Conservation (phyloP, 257 asterid genomes). For the Plantago major region DNA sequence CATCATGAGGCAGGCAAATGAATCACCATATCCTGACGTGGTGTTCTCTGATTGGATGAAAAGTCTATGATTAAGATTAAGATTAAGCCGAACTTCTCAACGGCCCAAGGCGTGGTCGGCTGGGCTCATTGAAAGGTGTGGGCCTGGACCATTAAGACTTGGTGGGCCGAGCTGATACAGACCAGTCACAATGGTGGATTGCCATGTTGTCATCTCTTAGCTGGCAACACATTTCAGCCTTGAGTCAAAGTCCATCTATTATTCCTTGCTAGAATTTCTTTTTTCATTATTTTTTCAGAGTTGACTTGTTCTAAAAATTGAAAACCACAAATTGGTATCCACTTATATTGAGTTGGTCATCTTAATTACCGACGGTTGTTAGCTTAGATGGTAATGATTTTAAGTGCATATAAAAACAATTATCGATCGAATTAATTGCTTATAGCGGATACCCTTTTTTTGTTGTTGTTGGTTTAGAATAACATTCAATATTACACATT, state of each 20-base stretch:
- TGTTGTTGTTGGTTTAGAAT: too few species aligned
- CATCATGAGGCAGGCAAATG: neutral
- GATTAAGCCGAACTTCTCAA: neutral
- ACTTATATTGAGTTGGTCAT: too few species aligned
- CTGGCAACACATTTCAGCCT: neutral
- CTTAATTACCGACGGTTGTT: too few species aligned
- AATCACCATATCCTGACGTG: neutral
- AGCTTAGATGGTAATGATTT: too few species aligned
- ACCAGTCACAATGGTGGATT: neutral
- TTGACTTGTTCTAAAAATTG: constrained; percentile 4
- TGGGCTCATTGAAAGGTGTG: constrained; percentile 11
- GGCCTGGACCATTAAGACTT: constrained; percentile 22
- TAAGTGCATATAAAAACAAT: too few species aligned
- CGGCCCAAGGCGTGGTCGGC: constrained; percentile 3
- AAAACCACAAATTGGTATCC: too few species aligned
- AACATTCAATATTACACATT: too few species aligned
- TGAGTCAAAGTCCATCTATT: constrained; percentile 20
- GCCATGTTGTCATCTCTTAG: constrained; percentile 26
- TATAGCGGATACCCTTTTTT: too few species aligned
- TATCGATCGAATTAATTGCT: too few species aligned
- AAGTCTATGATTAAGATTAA: too few species aligned
- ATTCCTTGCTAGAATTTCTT: too few species aligned
- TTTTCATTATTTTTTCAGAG: neutral
- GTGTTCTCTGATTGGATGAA: neutral
- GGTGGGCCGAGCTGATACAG: constrained; percentile 1